A percentile compares a stretch with the other conserved stretches of the same genome.
Conservation (phyloP, 2,329 filamentous ascomycete genomes). For the Chrysosporium queenslandicum region DNA sequence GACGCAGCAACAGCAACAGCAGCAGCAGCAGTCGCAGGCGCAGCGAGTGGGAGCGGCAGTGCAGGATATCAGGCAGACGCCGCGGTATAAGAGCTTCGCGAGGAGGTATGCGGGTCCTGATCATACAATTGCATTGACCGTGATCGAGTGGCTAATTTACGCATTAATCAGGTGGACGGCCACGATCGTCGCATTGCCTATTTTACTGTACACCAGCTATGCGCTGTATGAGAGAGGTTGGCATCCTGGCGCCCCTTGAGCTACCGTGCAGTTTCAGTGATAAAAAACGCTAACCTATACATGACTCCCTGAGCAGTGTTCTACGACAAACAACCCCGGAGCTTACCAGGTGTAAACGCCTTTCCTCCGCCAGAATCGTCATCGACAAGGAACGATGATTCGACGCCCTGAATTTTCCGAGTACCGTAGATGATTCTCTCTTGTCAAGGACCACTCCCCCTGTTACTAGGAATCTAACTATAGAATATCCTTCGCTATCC, state of each 20-base stretch:
- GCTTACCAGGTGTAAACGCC: conserved; percentile 12
- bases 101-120: conserved; percentile 31
- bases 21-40: no score
- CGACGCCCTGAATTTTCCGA: background rate
- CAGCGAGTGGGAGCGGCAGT: background rate
- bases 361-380: conserved; percentile 4
- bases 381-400: background rate
- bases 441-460: no score
- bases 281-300: background rate
- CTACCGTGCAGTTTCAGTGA: no score
- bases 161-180: conserved; percentile 20
- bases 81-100: conserved; percentile 32
- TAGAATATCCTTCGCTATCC: background rate
- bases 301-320: conserved; percentile 5
- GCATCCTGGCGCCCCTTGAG: background rate
- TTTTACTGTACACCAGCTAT: conserved; percentile 23
- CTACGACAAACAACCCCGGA: conserved; percentile 9
- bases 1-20: background rate
- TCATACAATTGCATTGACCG: no score
- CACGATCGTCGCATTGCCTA: conserved; percentile 23
- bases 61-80: conserved; percentile 33
- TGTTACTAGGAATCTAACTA: background rate
- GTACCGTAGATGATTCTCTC: no score
- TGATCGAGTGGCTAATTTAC: background rate
- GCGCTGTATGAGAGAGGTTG: conserved; percentile 23